Evolutionary conservation across 208 protist species (phyloP), one percentile per base, ranked within the genome.

Genomic region (Acanthamoeba culbertsoni): DNA sequence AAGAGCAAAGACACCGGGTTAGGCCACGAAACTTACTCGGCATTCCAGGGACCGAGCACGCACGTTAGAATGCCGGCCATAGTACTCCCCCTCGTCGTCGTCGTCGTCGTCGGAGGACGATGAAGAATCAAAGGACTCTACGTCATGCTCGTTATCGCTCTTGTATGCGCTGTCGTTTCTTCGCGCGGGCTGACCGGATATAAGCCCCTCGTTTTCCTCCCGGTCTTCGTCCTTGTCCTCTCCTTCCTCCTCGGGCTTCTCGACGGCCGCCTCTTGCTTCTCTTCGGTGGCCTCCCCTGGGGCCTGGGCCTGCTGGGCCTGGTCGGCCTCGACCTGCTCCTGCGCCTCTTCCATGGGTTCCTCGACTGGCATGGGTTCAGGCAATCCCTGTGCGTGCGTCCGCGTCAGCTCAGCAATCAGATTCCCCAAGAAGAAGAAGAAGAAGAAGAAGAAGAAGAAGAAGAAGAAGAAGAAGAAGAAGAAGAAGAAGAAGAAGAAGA

Each of bases 271-370:
- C 1, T 10, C 48, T 37, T 89, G 48, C 51, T 89, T 43, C 5
- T 89, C 48, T 16, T 53, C 77, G 4, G 28, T 26, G 16, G 18
- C 40, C 48, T n/a, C 48, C 51, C 77, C 48, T 63, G n/a, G n/a
- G n/a, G n/a, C 6, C 43, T 6, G 1, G 1, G 16, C 48, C 6
- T 59, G 42, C 71, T 37, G n/a, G 18, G 20, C 68, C 20, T 63
- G 33, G 12, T 43, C n/a, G n/a, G n/a, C n/a, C n/a, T n/a, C n/a
- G n/a, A n/a, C n/a, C n/a, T n/a, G n/a, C n/a, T n/a, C n/a, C n/a
- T n/a, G n/a, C n/a, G n/a, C n/a, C n/a, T n/a, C 77, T 31, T 88
- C 51, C 77, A 65, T 91, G n/a, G 62, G 37, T 23, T 91, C 57
- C 57, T 55, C 16, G 12, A 31, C 86, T 18, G 86, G 57, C 57